Conservation (phyloP, 805 yeast species). For the Saccharomyces mikatae region DNA sequence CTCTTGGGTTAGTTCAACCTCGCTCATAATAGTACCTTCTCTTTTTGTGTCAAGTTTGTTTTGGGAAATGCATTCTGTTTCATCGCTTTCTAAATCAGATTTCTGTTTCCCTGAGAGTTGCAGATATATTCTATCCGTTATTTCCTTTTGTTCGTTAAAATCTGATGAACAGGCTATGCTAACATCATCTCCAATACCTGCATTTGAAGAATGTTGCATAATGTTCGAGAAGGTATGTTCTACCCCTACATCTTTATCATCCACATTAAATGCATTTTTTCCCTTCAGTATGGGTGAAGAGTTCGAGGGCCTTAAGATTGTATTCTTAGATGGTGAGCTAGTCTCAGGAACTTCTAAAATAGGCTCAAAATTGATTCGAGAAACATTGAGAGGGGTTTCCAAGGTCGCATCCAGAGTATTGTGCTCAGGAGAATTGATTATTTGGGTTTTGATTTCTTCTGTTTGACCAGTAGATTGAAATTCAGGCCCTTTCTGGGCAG, state of each 20-base stretch:
- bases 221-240: background rate
- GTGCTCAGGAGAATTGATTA: slow-evolving; percentile 11
- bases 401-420: background rate
- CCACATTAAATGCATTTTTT: background rate
- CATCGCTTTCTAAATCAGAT: background rate
- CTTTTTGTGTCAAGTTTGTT: slow-evolving; percentile 1
- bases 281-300: background rate
- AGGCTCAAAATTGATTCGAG: slow-evolving; percentile 3
- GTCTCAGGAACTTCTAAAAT: slow-evolving; percentile 16
- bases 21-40: slow-evolving; percentile 15
- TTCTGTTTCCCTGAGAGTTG: slow-evolving; percentile 15
- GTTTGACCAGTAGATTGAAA: background rate
- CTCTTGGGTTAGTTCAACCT: slow-evolving; percentile 24
- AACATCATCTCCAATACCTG: slow-evolving; percentile 1
- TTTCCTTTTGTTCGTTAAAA: background rate
- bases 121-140: slow-evolving; percentile 6
- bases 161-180: slow-evolving; percentile 3
- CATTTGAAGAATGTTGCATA: background rate
- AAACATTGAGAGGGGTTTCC: slow-evolving; percentile 2
- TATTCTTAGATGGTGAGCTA: slow-evolving; percentile 14
- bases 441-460: slow-evolving; percentile 1
- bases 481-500: background rate
- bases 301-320: background rate
- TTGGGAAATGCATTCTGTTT: background rate
- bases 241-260: background rate